Evolutionary conservation across 257 asterid species (phyloP).

Genomic region (Parsonsia alboflavescens): DNA sequence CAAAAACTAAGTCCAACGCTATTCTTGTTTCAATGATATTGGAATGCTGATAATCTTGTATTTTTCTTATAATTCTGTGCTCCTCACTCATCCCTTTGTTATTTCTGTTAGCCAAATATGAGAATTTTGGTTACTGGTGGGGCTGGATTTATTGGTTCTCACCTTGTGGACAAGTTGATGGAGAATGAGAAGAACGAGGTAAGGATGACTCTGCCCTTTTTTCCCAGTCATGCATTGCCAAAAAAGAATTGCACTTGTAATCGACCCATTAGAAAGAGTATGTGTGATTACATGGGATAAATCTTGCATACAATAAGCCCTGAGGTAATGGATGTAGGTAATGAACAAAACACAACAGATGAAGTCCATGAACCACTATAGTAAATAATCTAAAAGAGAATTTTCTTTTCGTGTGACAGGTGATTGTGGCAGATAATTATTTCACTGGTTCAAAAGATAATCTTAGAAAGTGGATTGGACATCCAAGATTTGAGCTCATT

Average conservation of each 20-base stretch:
- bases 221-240: background rate
- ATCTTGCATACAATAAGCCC: background rate
- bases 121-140: conserved; percentile 56
- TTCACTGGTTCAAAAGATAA: conserved; percentile 53
- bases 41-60: background rate
- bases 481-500: conserved; percentile 52
- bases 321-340: background rate
- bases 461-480: conserved; percentile 46
- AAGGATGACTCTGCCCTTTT: background rate
- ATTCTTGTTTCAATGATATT: background rate
- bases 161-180: conserved; percentile 48
- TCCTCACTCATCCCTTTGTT: background rate
- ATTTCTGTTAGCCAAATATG: conserved; percentile 37
- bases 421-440: conserved; percentile 45
- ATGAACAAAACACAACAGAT: background rate
- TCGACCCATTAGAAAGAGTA: background rate
- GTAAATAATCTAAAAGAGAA: background rate
- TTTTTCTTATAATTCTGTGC: background rate
- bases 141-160: conserved; percentile 54
- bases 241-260: background rate
- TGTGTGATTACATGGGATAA: background rate
- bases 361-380: background rate
- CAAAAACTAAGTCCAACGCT: background rate
- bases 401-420: conserved; percentile 19
- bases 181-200: conserved; percentile 55